Conservation (phyloP, 2,329 filamentous ascomycete genomes). For the Triangularia setosa region DNA sequence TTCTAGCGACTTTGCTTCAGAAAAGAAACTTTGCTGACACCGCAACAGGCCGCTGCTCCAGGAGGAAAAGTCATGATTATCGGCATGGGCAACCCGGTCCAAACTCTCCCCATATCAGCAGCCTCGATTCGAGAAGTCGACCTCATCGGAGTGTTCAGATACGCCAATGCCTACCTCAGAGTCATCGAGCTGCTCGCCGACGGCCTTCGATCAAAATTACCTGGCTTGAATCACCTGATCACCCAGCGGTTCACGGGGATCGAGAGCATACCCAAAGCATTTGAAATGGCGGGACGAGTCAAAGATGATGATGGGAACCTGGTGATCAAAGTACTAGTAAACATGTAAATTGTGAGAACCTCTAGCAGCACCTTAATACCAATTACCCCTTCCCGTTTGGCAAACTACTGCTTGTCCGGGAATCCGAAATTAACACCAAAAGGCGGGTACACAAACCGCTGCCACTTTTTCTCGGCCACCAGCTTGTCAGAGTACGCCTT, state of each 20-base stretch:
- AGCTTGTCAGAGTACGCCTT: conserved; percentile 52
- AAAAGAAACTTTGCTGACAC: background rate
- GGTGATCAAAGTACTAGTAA: conserved; percentile 62
- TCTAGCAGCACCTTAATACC: conserved; percentile 3
- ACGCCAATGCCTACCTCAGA: conserved; percentile 68
- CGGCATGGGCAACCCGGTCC: conserved; percentile 68
- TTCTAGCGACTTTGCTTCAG: background rate
- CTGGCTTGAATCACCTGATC: conserved; percentile 63
- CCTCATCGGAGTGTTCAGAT: conserved; percentile 67
- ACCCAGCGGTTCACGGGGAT: conserved; percentile 68
- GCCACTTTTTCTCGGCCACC: conserved; percentile 46
- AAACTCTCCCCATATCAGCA: conserved; percentile 65
- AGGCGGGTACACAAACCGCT: conserved; percentile 64
- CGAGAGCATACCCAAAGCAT: conserved; percentile 60
- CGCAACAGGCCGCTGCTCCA: conserved; percentile 51
- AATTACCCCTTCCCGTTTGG: background rate
- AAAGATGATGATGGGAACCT: conserved; percentile 66
- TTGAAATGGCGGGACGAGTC: conserved; percentile 67
- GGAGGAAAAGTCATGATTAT: conserved; percentile 68
- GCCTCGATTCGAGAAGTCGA: conserved; percentile 68
- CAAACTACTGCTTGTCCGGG: conserved; percentile 54
- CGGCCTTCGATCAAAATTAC: conserved; percentile 44
- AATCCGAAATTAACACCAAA: conserved; percentile 68
- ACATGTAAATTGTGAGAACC: conserved; percentile 2
- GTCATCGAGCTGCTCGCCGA: conserved; percentile 50